Base-by-base conservation (phyloP, 2,329 filamentous ascomycete genomes). In the Sarocladiaceae sp. region DNA sequence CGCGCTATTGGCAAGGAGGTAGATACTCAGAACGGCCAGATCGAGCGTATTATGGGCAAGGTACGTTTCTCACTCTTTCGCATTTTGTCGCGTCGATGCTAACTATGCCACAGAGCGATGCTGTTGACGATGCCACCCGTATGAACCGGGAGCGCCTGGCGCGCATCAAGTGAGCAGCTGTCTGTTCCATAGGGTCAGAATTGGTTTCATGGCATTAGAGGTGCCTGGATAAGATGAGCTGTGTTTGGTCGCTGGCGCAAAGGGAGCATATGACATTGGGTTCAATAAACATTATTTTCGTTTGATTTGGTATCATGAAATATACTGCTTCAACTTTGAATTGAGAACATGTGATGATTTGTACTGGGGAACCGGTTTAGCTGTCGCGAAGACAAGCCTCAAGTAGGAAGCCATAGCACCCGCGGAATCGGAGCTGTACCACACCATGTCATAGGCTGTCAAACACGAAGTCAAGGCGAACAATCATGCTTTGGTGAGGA, bases 21-120 rank as follows among this genome's bases (percentile, higher is more conserved):
- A 19, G 82, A 88, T 49, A 68, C 76, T 47, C 86, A 94, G 68
- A 94, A 94, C 64, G 75, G 76, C 55, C 60, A 70, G 56, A 83
- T 95, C 57, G 82, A 85, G 50, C 76, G 82, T 47, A 88, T 96
- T 58, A 85, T 78, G 51, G 70, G 70, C 52, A 94, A 94, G 83
- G 85, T 85, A 66, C 58, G 70, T 45, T 34, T 18, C n/a, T 20
- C 6, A 31, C 19, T 18, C 4, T 16, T 32, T 29, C 26, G 21
- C 15, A 16, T 27, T 40, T 11, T 40, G 16, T 42, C 20, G 26
- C 19, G 11, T 26, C 16, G 19, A 24, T 34, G 33, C 62, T 70
- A 58, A 68, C 48, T 24, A 19, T 27, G 10, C 35, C 44, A 44
- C 61, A 88, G 87, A 91, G 83, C 66, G 88, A 95, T 61, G 76